Percentiles rank a stretch among this genome's conserved stretches.
phyloP scores from a whole-genome alignment of 148 eudicot species.

The Dianthus caryophyllus region DNA sequence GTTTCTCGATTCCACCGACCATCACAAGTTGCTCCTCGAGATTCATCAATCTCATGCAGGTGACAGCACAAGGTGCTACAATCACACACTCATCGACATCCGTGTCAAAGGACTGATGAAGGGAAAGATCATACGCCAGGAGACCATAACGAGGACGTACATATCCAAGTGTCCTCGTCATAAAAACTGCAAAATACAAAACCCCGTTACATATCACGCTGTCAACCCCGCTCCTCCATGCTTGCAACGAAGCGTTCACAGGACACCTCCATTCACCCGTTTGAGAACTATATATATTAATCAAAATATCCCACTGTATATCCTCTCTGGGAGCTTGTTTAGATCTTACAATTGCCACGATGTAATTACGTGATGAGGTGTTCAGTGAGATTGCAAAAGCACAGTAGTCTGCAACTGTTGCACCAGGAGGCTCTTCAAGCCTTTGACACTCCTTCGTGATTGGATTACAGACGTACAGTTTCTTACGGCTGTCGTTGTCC shows the following conservation, averaged over 20 bases:
- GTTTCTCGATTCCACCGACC: conserved; percentile 50
- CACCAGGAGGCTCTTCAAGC: conserved; percentile 28
- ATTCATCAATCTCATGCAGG: conserved; percentile 42
- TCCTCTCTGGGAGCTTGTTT: conserved; percentile 28
- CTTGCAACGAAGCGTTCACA: conserved; percentile 19
- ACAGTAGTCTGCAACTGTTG: conserved; percentile 26
- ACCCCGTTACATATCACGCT: conserved; percentile 34
- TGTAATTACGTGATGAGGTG: conserved; percentile 25
- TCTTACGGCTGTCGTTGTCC: conserved; percentile 23
- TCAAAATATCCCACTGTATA: conserved; percentile 31
- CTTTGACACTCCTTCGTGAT: conserved; percentile 23
- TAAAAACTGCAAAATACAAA: conserved; percentile 39
- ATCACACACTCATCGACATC: conserved; percentile 24
- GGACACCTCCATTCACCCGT: conserved; percentile 28
- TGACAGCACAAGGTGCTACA: conserved; percentile 32
- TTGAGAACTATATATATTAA: conserved; percentile 34
- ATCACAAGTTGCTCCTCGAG: conserved; percentile 35
- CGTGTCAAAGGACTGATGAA: conserved; percentile 10
- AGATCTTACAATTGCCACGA: conserved; percentile 32
- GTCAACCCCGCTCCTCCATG: conserved; percentile 37
- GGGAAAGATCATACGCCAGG: conserved; percentile 31
- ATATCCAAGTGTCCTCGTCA: conserved; percentile 14
- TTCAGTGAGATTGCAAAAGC: conserved; percentile 40
- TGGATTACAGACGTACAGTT: conserved; percentile 39
- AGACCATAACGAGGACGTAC: conserved; percentile 29